Evolutionary conservation across 2,329 filamentous ascomycete species (phyloP).

Genomic region (Alternaria arborescens): DNA sequence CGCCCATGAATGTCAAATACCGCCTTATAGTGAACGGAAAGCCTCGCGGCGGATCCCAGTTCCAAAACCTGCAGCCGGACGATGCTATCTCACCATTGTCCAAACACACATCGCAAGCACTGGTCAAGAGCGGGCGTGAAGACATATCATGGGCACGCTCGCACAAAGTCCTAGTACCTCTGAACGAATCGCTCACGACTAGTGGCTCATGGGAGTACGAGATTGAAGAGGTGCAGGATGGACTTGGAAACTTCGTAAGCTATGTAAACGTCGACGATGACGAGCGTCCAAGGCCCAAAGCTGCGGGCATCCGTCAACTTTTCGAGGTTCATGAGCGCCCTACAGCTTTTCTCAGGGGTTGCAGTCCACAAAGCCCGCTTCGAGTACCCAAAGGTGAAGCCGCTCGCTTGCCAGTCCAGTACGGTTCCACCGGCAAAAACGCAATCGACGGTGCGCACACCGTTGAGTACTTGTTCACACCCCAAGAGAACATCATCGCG

Average conservation of each 20-base stretch:
- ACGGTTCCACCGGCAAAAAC: conserved; percentile 68
- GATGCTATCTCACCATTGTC: conserved; percentile 80
- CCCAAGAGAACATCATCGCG: conserved; percentile 72
- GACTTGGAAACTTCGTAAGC: conserved; percentile 82
- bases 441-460: conserved; percentile 72
- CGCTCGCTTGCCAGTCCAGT: conserved; percentile 74
- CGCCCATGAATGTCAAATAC: conserved; percentile 92
- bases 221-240: conserved; percentile 91
- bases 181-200: conserved; percentile 87
- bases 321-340: conserved; percentile 91
- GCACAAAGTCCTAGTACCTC: conserved; percentile 77
- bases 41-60: conserved; percentile 79
- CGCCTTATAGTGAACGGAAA: conserved; percentile 85
- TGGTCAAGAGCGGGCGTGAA: conserved; percentile 66
- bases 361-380: conserved; percentile 80
- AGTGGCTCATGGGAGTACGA: conserved; percentile 88
- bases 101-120: conserved; percentile 64
- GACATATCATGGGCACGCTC: conserved; percentile 83
- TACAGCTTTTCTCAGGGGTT: conserved; percentile 73
- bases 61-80: conserved; percentile 92
- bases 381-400: conserved; percentile 80
- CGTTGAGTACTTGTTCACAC: conserved; percentile 83
- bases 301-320: conserved; percentile 73
- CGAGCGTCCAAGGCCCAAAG: conserved; percentile 64
- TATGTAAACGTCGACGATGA: conserved; percentile 75